A percentile compares a stretch with the other conserved stretches of the same genome.
phyloP scores from a whole-genome alignment of 805 yeast species.

The Candida incommunis region DNA sequence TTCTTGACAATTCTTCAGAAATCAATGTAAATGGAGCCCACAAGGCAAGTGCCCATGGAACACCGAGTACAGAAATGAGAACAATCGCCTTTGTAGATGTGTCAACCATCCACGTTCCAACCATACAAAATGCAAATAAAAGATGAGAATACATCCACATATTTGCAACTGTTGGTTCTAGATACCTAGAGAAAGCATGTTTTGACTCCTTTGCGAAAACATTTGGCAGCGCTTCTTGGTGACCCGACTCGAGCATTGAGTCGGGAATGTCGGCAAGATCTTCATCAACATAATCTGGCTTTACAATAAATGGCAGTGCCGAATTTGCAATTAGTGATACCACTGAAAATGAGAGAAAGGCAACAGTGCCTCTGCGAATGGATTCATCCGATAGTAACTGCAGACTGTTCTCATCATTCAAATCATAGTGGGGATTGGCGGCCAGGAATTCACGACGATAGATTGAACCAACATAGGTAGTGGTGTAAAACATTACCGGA shows the following conservation, averaged over 20 bases:
- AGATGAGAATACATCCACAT: slow-evolving; percentile 40
- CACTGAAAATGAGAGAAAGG: slow-evolving; percentile 25
- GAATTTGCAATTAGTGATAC: slow-evolving; percentile 27
- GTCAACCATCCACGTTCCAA: slow-evolving; percentile 31
- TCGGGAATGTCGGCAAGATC: background rate
- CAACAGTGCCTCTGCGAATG: background rate
- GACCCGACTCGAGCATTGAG: background rate
- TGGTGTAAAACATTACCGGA: slow-evolving; percentile 49
- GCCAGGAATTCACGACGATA: slow-evolving; percentile 27
- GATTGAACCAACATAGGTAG: slow-evolving; percentile 50
- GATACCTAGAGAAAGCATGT: slow-evolving; percentile 9
- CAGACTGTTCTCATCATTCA: slow-evolving; percentile 22
- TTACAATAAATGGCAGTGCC: slow-evolving; percentile 2
- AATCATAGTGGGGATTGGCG: slow-evolving; percentile 20
- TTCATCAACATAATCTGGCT: background rate
- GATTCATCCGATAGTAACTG: slow-evolving; percentile 16
- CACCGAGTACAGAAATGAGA: slow-evolving; percentile 38
- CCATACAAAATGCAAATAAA: slow-evolving; percentile 34
- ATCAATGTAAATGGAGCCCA: slow-evolving; percentile 57
- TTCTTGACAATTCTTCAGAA: slow-evolving; percentile 23
- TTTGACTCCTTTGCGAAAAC: background rate
- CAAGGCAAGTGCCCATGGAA: slow-evolving; percentile 51
- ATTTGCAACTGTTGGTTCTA: slow-evolving; percentile 7
- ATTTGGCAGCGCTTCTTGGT: background rate
- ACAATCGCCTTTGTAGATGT: slow-evolving; percentile 30